Evolutionary conservation across 108 stramenopile species (phyloP).

Genomic region (Nannochloropsis oceanica): DNA sequence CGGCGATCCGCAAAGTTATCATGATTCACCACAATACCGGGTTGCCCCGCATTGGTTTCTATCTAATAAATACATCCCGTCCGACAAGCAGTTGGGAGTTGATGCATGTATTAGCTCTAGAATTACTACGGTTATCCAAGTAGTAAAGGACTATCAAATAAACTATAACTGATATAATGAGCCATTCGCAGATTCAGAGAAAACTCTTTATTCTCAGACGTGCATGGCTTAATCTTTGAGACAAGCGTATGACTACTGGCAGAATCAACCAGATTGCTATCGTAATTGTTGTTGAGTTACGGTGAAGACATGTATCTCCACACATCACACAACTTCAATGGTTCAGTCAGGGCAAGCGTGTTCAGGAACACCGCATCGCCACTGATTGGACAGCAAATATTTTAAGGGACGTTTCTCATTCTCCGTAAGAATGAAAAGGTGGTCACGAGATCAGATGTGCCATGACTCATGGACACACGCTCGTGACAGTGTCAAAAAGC

Average conservation of each 20-base stretch:
- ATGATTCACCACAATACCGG: conserved; percentile 77
- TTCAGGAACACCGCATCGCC: neutral
- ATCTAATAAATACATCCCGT: conserved; percentile 88
- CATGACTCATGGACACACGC: neutral
- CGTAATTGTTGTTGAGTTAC: neutral
- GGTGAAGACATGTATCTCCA: neutral
- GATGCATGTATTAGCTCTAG: conserved; percentile 97
- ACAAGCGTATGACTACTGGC: conserved; percentile 99
- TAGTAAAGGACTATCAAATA: conserved; percentile 96
- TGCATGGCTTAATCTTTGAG: conserved; percentile 99
- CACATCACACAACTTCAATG: neutral
- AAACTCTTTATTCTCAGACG: conserved; percentile 54
- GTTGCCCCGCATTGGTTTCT: conserved; percentile 69
- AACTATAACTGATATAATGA: conserved; percentile 99
- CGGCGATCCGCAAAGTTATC: conserved; percentile 79
- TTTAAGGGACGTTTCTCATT: neutral
- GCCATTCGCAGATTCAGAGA: conserved; percentile 63
- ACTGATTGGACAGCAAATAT: neutral
- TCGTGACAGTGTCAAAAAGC: neutral
- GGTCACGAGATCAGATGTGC: neutral
- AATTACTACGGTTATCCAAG: conserved; percentile 97
- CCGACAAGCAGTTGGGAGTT: conserved; percentile 56
- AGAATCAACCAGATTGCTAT: conserved; percentile 98
- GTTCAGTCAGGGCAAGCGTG: neutral
- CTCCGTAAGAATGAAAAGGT: neutral